Evolutionary conservation across 805 yeast species (phyloP).

Genomic region (Metschnikowia kofuensis): DNA sequence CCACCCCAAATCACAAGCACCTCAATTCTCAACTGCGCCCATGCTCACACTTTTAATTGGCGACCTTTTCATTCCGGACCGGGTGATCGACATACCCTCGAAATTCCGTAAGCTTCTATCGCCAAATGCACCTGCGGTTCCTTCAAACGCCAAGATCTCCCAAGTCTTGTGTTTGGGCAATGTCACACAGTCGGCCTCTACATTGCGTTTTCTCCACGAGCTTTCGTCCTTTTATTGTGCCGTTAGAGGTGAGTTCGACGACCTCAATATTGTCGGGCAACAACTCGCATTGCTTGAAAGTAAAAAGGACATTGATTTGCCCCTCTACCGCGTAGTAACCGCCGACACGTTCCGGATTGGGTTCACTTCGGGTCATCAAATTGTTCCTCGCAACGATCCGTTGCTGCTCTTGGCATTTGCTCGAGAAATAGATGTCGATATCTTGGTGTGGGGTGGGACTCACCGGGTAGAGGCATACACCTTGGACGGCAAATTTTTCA

Average conservation of each 20-base stretch:
- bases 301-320: constrained; percentile 33
- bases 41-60: constrained; percentile 71
- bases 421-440: constrained; percentile 87
- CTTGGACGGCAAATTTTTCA: constrained; percentile 85
- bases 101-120: constrained; percentile 73
- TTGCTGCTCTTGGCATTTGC: constrained; percentile 78
- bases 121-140: constrained; percentile 50
- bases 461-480: constrained; percentile 92
- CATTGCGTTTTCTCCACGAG: constrained; percentile 60
- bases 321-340: constrained; percentile 60
- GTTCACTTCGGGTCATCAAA: constrained; percentile 76
- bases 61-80: constrained; percentile 85
- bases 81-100: constrained; percentile 61
- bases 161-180: constrained; percentile 87
- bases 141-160: constrained; percentile 61
- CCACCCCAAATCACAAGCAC: neutral
- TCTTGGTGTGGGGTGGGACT: constrained; percentile 89
- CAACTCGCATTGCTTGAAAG: constrained; percentile 24
- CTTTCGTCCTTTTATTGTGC: constrained; percentile 70
- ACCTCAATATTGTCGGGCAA: constrained; percentile 35
- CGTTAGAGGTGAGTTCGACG: constrained; percentile 84
- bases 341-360: constrained; percentile 79
- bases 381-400: constrained; percentile 86
- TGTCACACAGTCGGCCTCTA: constrained; percentile 62
- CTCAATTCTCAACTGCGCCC: neutral